These are phyloP conservation scores for Solanum hybrid DNA, from an alignment of 305 asterid species.

Conservation along the genomic window DNA sequence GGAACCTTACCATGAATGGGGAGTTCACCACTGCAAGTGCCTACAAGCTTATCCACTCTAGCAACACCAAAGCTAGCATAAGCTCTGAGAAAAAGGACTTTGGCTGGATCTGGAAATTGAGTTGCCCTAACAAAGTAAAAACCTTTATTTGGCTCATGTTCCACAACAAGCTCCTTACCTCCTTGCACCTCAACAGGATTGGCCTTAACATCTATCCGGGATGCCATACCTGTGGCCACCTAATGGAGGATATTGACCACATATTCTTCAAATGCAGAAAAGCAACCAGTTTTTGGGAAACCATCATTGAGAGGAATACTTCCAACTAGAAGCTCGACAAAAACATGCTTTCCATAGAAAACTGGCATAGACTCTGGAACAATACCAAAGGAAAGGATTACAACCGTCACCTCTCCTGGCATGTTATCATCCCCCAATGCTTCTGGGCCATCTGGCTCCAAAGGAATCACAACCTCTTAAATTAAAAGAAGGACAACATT, in stretches of 20 bases:
- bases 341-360: too few species aligned
- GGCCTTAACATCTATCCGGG: neutral
- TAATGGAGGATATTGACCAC: neutral
- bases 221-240: neutral
- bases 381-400: neutral
- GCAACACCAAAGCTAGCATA: neutral
- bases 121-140: neutral
- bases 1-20: neutral
- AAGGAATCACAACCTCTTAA: too few species aligned
- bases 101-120: neutral
- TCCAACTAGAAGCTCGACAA: too few species aligned
- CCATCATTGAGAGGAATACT: neutral
- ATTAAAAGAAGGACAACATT: neutral
- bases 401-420: neutral
- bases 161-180: neutral
- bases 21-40: neutral
- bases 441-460: neutral
- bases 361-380: neutral
- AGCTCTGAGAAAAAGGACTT: neutral
- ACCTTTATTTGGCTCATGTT: too few species aligned
- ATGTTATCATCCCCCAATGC: neutral
- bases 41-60: neutral
- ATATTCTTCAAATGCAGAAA: neutral
- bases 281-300: neutral
- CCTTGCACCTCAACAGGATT: neutral